Evolutionary conservation across 1,284 basidiomycete genomes (phyloP), one percentile per base, ranked within the genome.

Genomic region (Sporisorium graminicola): DNA sequence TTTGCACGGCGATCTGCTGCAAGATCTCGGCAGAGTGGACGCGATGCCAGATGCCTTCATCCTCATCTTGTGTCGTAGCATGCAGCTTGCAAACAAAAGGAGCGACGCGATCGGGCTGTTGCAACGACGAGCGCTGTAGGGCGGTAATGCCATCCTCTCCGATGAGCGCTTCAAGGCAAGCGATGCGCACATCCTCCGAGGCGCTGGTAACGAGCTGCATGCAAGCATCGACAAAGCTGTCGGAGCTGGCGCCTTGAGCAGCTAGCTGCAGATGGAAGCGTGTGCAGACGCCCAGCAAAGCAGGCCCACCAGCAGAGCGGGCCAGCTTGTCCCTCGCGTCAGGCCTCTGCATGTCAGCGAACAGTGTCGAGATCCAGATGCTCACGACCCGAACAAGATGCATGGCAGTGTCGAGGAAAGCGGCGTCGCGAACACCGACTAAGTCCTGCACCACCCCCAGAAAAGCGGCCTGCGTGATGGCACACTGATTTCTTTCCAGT

Each of bases 391-490:
- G 66, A 16, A 65, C 22, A 4, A 65, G 37, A 20, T 65, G 61
- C 35, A 10, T 22, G 14, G 61, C 65, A 22, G 33, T 22, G 18
- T 43, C 53, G 33, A 46, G 20, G 49, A 70, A 69, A 50, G 63
- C 66, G 7, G 47, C 59, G 8, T 63, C 22, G 5, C 64, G 66
- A 2, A 65, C 20, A 5, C 68, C 77, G 12, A 52, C 51, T 13
- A 68, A 55, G 31, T 73, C 70, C 46, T 77, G 69, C 7, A 74
- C 66, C 18, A 78, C 65, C 18, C 77, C 73, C 3, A 83, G 55
- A 44, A 64, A 83, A 14, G 76, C 68, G 5, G 76, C 63, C 33
- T 75, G 58, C 7, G 82, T 82, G 27, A 74, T 64, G 5, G 65
- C 61, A 31, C 81, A 82, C 10, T 35, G 26, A 29, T 82, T 80